Conservation (phyloP, 1,284 basidiomycete species). For the Rhodotorula sp. region DNA sequence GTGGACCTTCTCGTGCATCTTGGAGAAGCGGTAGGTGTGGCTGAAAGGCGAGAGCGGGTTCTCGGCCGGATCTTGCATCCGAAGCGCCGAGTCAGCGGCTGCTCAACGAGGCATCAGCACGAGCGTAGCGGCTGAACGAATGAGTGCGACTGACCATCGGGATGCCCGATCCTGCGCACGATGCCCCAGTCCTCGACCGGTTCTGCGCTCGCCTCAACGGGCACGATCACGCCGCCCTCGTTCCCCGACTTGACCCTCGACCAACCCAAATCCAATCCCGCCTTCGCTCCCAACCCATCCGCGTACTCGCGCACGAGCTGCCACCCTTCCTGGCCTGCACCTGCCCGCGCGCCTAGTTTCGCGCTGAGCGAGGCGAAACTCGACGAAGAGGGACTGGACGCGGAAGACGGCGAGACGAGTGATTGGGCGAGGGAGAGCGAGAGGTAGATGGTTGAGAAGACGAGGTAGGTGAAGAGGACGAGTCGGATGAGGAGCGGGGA, state of each 20-base stretch:
- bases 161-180: constrained; percentile 26
- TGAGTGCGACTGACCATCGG: constrained; percentile 10
- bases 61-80: constrained; percentile 6
- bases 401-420: not conserved
- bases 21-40: constrained; percentile 45
- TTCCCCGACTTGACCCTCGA: not conserved
- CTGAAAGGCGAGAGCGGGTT: constrained; percentile 42
- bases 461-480: constrained; percentile 38
- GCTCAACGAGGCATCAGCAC: not conserved
- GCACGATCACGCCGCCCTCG: not conserved
- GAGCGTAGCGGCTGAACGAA: no score
- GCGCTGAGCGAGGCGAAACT: not conserved
- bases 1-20: constrained; percentile 45
- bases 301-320: constrained; percentile 21
- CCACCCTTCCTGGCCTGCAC: constrained; percentile 13
- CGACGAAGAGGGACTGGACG: not conserved
- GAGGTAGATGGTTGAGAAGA: constrained; percentile 41
- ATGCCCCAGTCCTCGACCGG: constrained; percentile 11
- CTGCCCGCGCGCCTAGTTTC: constrained; percentile 5
- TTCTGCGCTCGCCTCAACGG: not conserved
- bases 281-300: constrained; percentile 19
- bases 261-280: constrained; percentile 32
- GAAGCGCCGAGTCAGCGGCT: constrained; percentile 1
- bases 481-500: constrained; percentile 37
- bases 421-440: constrained; percentile 5